A percentile compares a stretch with the other conserved stretches of the same genome.
These are phyloP conservation scores for Zygosaccharomyces lentus DNA, from an alignment of 805 yeast species.

Conservation along the genomic window DNA sequence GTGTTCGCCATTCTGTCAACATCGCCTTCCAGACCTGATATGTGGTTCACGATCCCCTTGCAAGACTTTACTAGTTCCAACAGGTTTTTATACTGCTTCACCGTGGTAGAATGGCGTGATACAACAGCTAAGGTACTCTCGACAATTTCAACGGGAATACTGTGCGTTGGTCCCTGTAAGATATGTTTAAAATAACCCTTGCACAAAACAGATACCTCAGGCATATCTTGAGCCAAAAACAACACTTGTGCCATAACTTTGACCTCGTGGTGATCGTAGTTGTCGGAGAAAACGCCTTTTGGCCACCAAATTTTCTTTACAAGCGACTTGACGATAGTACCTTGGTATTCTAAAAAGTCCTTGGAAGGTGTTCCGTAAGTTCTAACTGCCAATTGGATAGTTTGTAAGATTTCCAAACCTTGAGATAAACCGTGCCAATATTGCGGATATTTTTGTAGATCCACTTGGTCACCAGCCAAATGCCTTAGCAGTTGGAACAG, in stretches of 20 bases:
- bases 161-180: slow-evolving; percentile 48
- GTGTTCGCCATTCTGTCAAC: slow-evolving; percentile 3
- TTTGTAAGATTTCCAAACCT: slow-evolving; percentile 28
- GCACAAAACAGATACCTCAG: slow-evolving; percentile 32
- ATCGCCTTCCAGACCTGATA: slow-evolving; percentile 16
- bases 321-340: slow-evolving; percentile 14
- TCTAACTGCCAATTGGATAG: slow-evolving; percentile 12
- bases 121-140: slow-evolving; percentile 42
- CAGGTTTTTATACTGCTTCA: slow-evolving; percentile 56
- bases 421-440: slow-evolving; percentile 29
- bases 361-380: slow-evolving; percentile 11
- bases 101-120: slow-evolving; percentile 37
- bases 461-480: slow-evolving; percentile 13
- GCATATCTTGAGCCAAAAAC: slow-evolving; percentile 17
- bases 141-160: slow-evolving; percentile 51
- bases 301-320: slow-evolving; percentile 39
- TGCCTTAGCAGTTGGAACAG: slow-evolving; percentile 26
- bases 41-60: slow-evolving; percentile 39
- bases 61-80: slow-evolving; percentile 50
- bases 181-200: slow-evolving; percentile 45
- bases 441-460: slow-evolving; percentile 15
- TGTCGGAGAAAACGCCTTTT: slow-evolving; percentile 19
- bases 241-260: slow-evolving; percentile 29
- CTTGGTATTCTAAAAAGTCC: slow-evolving; percentile 5
- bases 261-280: slow-evolving; percentile 37